Evolutionary conservation across 192 early-diverging fungal genomes (phyloP).

Genomic region (Coemansia biformis): DNA sequence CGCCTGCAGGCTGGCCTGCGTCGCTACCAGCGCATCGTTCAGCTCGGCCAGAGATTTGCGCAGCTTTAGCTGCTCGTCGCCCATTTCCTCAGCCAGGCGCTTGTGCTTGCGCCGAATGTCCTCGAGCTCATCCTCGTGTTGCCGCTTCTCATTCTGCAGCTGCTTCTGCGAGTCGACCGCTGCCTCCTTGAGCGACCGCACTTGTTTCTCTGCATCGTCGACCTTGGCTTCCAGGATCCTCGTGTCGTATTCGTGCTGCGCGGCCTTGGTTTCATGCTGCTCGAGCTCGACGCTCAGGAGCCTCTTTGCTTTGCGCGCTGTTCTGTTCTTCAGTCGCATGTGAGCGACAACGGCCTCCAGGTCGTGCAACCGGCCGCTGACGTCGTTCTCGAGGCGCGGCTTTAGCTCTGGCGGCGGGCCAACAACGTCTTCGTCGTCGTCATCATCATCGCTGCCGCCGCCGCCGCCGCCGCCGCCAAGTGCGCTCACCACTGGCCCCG

Average conservation of each 20-base stretch:
- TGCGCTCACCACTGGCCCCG: not conserved
- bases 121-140: constrained; percentile 24
- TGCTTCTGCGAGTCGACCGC: constrained; percentile 6
- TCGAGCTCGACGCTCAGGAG: constrained; percentile 53
- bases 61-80: constrained; percentile 51
- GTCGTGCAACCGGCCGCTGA: constrained; percentile 72
- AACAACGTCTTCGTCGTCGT: constrained; percentile 18
- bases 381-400: constrained; percentile 24
- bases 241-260: constrained; percentile 43
- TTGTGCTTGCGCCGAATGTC: constrained; percentile 32
- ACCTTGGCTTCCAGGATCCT: constrained; percentile 24
- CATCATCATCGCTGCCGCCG: not conserved
- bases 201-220: constrained; percentile 23
- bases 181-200: constrained; percentile 10
- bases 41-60: constrained; percentile 21
- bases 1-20: constrained; percentile 16
- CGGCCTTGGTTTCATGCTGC: constrained; percentile 41
- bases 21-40: constrained; percentile 27
- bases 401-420: constrained; percentile 28
- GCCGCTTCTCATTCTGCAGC: constrained; percentile 17
- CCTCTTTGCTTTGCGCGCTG: constrained; percentile 47
- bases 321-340: constrained; percentile 53
- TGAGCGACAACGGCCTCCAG: constrained; percentile 54
- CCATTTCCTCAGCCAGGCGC: constrained; percentile 17
- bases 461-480: no score